phyloP scores from a whole-genome alignment of 2,329 filamentous ascomycete genomes.

The Paecilomyces formosus region DNA sequence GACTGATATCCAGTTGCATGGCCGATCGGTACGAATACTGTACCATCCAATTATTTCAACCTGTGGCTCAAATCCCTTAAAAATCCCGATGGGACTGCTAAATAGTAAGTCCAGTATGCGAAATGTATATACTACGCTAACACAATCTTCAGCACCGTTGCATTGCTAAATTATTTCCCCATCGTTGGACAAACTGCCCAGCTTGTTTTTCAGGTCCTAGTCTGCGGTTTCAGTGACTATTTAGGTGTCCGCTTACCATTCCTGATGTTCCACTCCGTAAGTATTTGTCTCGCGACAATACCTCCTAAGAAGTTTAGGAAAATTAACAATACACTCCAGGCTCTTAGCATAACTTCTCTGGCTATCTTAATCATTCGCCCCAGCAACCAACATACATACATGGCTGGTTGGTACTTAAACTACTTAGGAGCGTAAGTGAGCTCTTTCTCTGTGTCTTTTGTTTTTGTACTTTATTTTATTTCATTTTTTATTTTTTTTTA shows the following conservation, averaged over 20 bases:
- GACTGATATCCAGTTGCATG: neutral
- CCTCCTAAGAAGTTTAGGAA: neutral
- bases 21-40: neutral
- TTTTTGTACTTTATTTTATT: no score
- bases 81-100: neutral
- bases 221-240: neutral
- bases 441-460: neutral
- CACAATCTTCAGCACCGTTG: neutral
- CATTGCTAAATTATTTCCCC: neutral
- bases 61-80: neutral
- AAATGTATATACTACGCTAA: neutral
- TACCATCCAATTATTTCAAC: neutral
- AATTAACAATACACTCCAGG: neutral
- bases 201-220: neutral
- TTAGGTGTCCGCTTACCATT: neutral
- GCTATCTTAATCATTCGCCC: neutral
- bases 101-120: neutral
- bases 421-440: neutral
- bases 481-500: no score
- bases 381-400: neutral
- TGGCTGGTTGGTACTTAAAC: neutral
- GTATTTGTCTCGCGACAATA: neutral
- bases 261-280: neutral
- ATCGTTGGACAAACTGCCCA: neutral
- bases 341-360: neutral